Evolutionary conservation across 257 asterid species (phyloP), one percentile per base, ranked within the genome.

Genomic region (Lycium ferocissimum): DNA sequence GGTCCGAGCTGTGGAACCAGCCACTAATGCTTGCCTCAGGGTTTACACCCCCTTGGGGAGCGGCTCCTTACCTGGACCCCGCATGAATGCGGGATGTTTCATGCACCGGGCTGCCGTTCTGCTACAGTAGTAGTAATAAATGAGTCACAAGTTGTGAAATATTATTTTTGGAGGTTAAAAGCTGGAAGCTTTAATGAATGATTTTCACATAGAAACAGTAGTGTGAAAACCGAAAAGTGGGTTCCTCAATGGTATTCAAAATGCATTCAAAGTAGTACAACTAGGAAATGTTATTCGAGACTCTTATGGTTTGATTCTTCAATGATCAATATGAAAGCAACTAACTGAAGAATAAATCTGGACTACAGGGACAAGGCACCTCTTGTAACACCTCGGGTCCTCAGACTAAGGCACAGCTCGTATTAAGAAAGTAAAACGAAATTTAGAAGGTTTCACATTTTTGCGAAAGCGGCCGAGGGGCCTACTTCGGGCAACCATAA

Each of bases 91-190:
- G 17, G 33, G n/a, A 70, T 38, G 15, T 15, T 70, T 70, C 2
- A 0, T 7, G 40, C 2, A 1, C 15, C 54, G 18, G 33, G 54
- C 33, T 70, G 53, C 33, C 47, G 10, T 70, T 26, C 26, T 13
- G 47, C 82, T 78, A 51, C 33, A 26, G 62, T 13, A 53, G 65
- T 53, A 33, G 9, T 58, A 78, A 53, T 51, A 26, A 45, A 78
- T 26, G 65, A 53, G 26, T 78, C 65, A 51, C 63, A 53, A 33
- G 63, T 47, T 54, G 47, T 76, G 82, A 53, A 76, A 53, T 75
- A 75, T 75, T 6, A 49, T 11, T 49, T 9, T 11, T 45, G 81
- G 61, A 75, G 61, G 61, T 49, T 49, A 49, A 75, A 20, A 5
- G 80, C 45, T n/a, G 13, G 38, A 75, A 45, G 12, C 43, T 49